phyloP scores from a whole-genome alignment of 2,329 filamentous ascomycete genomes.

The Neocucurbitaria cava region DNA sequence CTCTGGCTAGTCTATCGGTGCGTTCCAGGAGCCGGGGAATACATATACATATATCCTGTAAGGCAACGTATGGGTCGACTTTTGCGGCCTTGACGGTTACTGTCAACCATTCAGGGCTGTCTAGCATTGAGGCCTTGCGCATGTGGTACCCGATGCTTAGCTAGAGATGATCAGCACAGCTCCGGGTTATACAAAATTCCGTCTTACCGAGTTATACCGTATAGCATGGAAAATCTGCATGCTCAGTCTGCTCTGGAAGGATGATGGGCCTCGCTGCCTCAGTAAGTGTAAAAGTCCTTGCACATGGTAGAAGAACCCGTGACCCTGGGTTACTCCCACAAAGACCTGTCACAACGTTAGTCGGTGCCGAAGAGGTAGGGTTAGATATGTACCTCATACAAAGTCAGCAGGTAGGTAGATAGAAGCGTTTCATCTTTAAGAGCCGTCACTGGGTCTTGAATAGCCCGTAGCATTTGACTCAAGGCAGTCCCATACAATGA shows the following conservation, averaged over 20 bases:
- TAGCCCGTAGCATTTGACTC: constrained; percentile 39
- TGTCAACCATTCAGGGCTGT: constrained; percentile 41
- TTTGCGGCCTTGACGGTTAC: constrained; percentile 40
- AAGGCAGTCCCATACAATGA: constrained; percentile 45
- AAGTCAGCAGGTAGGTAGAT: constrained; percentile 43
- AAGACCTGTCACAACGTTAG: constrained; percentile 36
- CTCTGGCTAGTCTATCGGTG: constrained; percentile 29
- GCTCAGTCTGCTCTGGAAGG: constrained; percentile 37
- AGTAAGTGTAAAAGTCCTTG: constrained; percentile 44
- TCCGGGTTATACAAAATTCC: background rate
- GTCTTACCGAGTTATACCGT: constrained; percentile 43
- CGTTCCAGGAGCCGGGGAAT: constrained; percentile 46
- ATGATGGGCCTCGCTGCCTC: constrained; percentile 40
- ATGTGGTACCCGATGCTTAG: constrained; percentile 44
- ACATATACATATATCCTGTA: constrained; percentile 42
- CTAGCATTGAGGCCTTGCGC: constrained; percentile 45
- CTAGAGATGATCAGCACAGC: constrained; percentile 23
- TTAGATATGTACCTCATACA: constrained; percentile 37
- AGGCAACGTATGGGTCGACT: constrained; percentile 41
- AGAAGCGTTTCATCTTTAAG: constrained; percentile 44
- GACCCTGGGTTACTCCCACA: constrained; percentile 41
- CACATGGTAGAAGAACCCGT: constrained; percentile 48
- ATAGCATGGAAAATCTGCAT: constrained; percentile 46
- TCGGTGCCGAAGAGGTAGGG: background rate
- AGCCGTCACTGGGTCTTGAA: constrained; percentile 34